Evolutionary conservation across 208 protist genomes (phyloP).

Genomic region (Porcisia deanei): DNA sequence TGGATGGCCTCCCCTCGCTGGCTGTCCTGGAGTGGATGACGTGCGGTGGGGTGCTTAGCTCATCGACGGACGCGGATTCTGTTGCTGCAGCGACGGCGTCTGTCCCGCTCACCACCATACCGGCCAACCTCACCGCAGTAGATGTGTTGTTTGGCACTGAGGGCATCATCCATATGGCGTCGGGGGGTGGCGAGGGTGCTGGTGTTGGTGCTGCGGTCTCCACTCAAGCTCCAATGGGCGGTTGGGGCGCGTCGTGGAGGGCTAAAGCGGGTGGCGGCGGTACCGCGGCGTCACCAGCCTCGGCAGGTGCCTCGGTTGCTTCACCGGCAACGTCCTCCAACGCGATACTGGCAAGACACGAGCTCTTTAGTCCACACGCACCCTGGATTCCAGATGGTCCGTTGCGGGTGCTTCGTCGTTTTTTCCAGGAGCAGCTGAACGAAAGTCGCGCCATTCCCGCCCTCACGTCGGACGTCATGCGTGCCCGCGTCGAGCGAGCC

Average conservation of each 20-base stretch:
- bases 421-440: slow-evolving; percentile 58
- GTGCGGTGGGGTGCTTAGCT: slow-evolving; percentile 26
- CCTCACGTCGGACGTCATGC: slow-evolving; percentile 65
- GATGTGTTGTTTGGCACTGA: slow-evolving; percentile 32
- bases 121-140: slow-evolving; percentile 23
- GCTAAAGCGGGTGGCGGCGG: slow-evolving; percentile 10
- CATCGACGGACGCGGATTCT: slow-evolving; percentile 13
- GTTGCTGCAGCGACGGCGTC: slow-evolving; percentile 16
- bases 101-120: slow-evolving; percentile 13
- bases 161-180: slow-evolving; percentile 20
- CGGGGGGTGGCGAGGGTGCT: slow-evolving; percentile 7
- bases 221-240: background rate
- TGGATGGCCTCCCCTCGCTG: slow-evolving; percentile 51
- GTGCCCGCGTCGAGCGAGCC: slow-evolving; percentile 66
- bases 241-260: slow-evolving; percentile 24
- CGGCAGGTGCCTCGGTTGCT: background rate
- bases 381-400: slow-evolving; percentile 45
- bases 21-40: slow-evolving; percentile 79
- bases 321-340: slow-evolving; percentile 15
- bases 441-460: slow-evolving; percentile 58
- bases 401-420: slow-evolving; percentile 51
- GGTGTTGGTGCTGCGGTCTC: background rate
- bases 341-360: slow-evolving; percentile 20
- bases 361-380: slow-evolving; percentile 19
- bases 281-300: slow-evolving; percentile 6